phyloP scores from a whole-genome alignment of 805 yeast species.

The Candida pini region DNA sequence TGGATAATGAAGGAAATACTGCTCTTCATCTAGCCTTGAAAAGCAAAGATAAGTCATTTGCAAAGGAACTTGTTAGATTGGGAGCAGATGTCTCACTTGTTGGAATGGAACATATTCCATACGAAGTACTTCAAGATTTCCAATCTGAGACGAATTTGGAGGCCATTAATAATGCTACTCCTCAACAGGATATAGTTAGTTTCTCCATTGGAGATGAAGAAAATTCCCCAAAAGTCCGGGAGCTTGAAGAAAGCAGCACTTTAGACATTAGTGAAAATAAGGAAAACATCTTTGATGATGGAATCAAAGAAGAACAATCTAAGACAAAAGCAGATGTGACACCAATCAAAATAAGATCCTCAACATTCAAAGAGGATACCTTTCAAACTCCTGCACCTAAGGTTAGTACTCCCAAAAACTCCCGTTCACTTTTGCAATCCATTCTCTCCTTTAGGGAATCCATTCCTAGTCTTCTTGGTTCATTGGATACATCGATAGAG shows the following conservation, averaged over 20 bases:
- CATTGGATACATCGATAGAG: conserved; percentile 19
- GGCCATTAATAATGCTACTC: not conserved
- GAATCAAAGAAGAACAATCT: conserved; percentile 1
- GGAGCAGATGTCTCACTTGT: conserved; percentile 35
- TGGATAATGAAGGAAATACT: conserved; percentile 80
- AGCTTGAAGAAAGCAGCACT: too few species aligned
- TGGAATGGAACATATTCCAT: conserved; percentile 19
- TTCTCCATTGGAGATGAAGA: not conserved
- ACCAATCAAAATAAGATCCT: conserved; percentile 1
- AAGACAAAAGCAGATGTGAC: conserved; percentile 5
- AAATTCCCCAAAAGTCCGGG: too few species aligned
- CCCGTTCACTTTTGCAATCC: conserved; percentile 6
- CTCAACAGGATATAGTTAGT: conserved; percentile 1
- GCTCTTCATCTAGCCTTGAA: conserved; percentile 74
- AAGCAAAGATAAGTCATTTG: conserved; percentile 41
- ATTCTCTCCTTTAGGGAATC: conserved; percentile 15
- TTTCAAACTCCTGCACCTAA: not conserved
- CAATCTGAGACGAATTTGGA: conserved; percentile 1
- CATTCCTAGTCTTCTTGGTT: conserved; percentile 16
- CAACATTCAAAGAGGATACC: not conserved
- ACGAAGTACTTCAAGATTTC: conserved; percentile 16
- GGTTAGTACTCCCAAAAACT: not conserved
- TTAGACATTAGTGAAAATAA: conserved; percentile 41
- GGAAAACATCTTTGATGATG: conserved; percentile 39
- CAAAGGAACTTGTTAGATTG: conserved; percentile 38